phyloP scores from a whole-genome alignment of 1,284 basidiomycete genomes.

The Cutaneotrichosporon curvatum region DNA sequence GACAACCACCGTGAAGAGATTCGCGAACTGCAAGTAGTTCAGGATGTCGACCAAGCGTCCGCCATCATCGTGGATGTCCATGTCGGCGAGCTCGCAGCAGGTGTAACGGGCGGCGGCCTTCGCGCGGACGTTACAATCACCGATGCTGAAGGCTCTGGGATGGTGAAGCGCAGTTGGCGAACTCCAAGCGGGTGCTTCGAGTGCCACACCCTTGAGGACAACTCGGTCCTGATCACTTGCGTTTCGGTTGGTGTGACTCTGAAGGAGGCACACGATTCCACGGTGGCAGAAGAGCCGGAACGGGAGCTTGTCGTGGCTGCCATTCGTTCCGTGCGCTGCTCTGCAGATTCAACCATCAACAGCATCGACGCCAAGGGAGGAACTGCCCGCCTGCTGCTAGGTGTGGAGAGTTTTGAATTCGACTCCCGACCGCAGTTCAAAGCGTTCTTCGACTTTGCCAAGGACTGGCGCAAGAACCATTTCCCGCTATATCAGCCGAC shows the following conservation, averaged over 20 bases:
- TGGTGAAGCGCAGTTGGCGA: slow-evolving; percentile 1
- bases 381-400: slow-evolving; percentile 14
- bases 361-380: slow-evolving; percentile 1
- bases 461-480: slow-evolving; percentile 31
- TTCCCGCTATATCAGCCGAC: slow-evolving; percentile 26
- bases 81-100: slow-evolving; percentile 6
- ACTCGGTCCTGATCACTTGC: slow-evolving; percentile 6
- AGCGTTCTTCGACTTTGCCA: slow-evolving; percentile 32
- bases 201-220: not conserved
- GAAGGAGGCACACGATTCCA: not conserved
- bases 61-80: slow-evolving; percentile 18
- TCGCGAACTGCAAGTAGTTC: slow-evolving; percentile 4
- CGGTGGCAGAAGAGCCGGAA: not conserved
- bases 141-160: slow-evolving; percentile 4
- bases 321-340: slow-evolving; percentile 2
- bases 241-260: not conserved
- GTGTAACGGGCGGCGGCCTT: slow-evolving; percentile 20
- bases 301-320: slow-evolving; percentile 6
- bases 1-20: slow-evolving; percentile 8
- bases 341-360: slow-evolving; percentile 1
- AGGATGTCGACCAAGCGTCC: slow-evolving; percentile 5
- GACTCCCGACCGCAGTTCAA: slow-evolving; percentile 34
- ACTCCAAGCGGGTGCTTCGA: not conserved
- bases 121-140: slow-evolving; percentile 13
- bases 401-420: slow-evolving; percentile 22